These are phyloP conservation scores for Jaenimonas drosophilae DNA, from an alignment of 208 protist species.

Conservation along the genomic window DNA sequence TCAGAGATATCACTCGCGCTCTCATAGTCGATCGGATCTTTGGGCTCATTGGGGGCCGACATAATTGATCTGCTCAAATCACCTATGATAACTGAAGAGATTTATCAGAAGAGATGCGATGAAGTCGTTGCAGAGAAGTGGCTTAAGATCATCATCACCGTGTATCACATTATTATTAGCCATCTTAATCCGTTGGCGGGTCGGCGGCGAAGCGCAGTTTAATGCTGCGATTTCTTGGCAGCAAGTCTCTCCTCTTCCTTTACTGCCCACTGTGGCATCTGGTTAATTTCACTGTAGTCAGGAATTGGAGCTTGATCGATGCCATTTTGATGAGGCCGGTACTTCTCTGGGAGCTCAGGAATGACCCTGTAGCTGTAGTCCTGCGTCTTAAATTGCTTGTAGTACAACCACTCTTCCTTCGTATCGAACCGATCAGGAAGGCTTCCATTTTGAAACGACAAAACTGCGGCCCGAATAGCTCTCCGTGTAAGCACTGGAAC, in stretches of 20 bases:
- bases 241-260: conserved; percentile 70
- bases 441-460: conserved; percentile 80
- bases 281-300: conserved; percentile 85
- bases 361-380: conserved; percentile 86
- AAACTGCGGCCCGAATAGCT: conserved; percentile 66
- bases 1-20: conserved; percentile 81
- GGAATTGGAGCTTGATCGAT: conserved; percentile 82
- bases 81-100: too few species aligned
- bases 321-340: conserved; percentile 85
- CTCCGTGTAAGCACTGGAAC: conserved; percentile 60
- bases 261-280: conserved; percentile 79
- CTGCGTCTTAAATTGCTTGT: conserved; percentile 88
- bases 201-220: too few species aligned
- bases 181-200: too few species aligned
- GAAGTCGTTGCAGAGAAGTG: too few species aligned
- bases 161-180: not conserved
- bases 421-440: conserved; percentile 83
- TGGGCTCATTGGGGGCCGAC: conserved; percentile 2
- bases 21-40: conserved; percentile 45
- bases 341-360: conserved; percentile 87
- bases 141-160: too few species aligned
- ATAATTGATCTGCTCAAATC: too few species aligned
- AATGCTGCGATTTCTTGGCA: conserved; percentile 9
- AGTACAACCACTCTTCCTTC: conserved; percentile 88
- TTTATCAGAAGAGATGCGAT: too few species aligned